These are phyloP conservation scores for Fusarium caatingaense DNA, from an alignment of 2,329 filamentous ascomycete genomes.

Conservation along the genomic window DNA sequence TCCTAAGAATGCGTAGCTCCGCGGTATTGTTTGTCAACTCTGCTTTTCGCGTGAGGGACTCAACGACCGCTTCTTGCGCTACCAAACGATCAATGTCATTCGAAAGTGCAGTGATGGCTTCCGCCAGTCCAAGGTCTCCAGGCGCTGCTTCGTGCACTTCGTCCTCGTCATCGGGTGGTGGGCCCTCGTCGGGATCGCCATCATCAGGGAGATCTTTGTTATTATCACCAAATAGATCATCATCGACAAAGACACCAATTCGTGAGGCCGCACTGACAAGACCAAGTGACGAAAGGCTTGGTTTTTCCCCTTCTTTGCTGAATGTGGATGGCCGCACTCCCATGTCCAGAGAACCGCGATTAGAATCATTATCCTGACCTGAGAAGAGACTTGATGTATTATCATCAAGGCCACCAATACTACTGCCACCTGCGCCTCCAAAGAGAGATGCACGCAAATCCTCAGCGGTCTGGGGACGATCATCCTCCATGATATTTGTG, in stretches of 20 bases:
- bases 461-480: constrained; percentile 71
- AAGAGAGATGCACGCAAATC: constrained; percentile 76
- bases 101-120: constrained; percentile 89
- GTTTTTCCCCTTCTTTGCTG: constrained; percentile 70
- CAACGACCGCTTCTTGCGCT: constrained; percentile 89
- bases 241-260: constrained; percentile 91
- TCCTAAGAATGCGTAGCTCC: constrained; percentile 89
- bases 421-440: constrained; percentile 41
- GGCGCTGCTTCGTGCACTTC: constrained; percentile 94
- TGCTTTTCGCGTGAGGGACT: constrained; percentile 91
- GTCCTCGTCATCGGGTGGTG: constrained; percentile 73
- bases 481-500: constrained; percentile 89
- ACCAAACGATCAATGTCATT: constrained; percentile 90
- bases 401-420: constrained; percentile 46
- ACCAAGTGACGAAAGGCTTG: constrained; percentile 90
- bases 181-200: constrained; percentile 73
- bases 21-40: constrained; percentile 97
- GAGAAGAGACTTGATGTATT: constrained; percentile 62
- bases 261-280: constrained; percentile 88
- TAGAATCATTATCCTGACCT: constrained; percentile 68
- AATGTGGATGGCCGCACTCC: constrained; percentile 47
- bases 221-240: constrained; percentile 93
- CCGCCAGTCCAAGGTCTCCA: constrained; percentile 90
- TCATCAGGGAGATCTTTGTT: constrained; percentile 87
- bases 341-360: constrained; percentile 70